Evolutionary conservation across 768 basidiomycete species (phyloP).

Genomic region (Hydnum rufescens): DNA sequence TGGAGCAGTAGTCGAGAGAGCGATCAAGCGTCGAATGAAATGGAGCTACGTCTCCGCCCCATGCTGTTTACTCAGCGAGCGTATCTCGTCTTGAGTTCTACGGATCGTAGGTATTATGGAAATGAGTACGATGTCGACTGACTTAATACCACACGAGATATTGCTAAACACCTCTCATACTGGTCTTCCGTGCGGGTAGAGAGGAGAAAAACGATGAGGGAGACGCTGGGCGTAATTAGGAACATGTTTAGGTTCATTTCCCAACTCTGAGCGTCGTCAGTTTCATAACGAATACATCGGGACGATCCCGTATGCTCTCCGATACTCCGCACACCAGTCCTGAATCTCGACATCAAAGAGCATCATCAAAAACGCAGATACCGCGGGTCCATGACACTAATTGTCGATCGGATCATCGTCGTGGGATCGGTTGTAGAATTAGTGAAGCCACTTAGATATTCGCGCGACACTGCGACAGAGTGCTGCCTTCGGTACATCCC

Average conservation of each 20-base stretch:
- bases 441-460: no score
- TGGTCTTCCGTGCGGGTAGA: conserved; percentile 94
- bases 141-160: neutral
- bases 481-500: no score
- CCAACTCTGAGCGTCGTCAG: no score
- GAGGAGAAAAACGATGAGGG: conserved; percentile 94
- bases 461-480: no score
- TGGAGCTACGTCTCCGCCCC: conserved; percentile 93
- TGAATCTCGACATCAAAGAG: no score
- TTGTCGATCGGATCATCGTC: no score
- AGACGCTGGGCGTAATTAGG: conserved; percentile 84
- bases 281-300: no score
- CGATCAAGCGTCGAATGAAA: conserved; percentile 89
- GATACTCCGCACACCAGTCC: neutral
- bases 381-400: no score
- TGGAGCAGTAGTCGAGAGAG: conserved; percentile 40
- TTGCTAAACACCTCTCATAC: conserved; percentile 34
- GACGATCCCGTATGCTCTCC: neutral
- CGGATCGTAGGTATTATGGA: neutral
- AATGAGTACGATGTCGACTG: neutral
- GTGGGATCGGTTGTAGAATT: no score
- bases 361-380: no score
- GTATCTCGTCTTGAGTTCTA: conserved; percentile 78
- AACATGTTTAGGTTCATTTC: no score
- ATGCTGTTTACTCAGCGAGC: conserved; percentile 87